Evolutionary conservation across 2,329 filamentous ascomycete species (phyloP), one percentile per base, ranked within the genome.

Genomic region (Dactylellina drechsleri): DNA sequence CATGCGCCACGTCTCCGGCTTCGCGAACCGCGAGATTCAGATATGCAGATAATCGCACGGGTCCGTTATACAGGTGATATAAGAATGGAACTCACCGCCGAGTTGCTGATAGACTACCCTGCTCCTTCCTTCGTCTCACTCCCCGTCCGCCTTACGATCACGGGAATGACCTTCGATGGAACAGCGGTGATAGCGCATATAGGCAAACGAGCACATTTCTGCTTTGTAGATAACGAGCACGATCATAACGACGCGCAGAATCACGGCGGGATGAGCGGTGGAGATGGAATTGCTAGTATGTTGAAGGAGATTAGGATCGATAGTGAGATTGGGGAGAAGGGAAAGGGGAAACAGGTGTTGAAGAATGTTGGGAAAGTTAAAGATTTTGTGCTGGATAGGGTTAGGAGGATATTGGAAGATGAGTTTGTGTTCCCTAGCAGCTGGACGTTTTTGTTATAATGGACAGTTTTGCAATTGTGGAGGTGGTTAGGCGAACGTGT

Each of bases 351-450:
- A 83, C 94, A 97, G 83, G 95, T 94, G 54, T 84, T 99, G 74
- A 98, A 97, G 85, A 99, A 99, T 81, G 94, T 99, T 58, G 94
- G 95, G 72, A 99, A 99, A 85, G 95, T 99, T 70, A 95, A 99
- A 84, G 91, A 92, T 79, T 99, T 99, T 82, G 92, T 99, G 67
- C 85, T 99, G 73, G 94, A 98, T 82, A 94, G 98, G 83, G 95
- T 99, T 76, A 89, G 94, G 81, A 88, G 93, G 80, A 98, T 99
- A 79, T 98, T 99, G 80, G 95, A 99, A 83, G 95, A 98, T 81
- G 95, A 99, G 82, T 95, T 98, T 83, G 93, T 98, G 76, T 98
- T 96, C 83, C 95, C 95, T 52, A 97, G 93, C 82, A 98, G 96
- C 83, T 98, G 94, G 93, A 98, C 94, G 0, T 97, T 98, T 82